A percentile compares a stretch with the other conserved stretches of the same genome.
Evolutionary conservation across 441 rosid genomes (phyloP).

Genomic region (Euphorbia schlechtendalii): DNA sequence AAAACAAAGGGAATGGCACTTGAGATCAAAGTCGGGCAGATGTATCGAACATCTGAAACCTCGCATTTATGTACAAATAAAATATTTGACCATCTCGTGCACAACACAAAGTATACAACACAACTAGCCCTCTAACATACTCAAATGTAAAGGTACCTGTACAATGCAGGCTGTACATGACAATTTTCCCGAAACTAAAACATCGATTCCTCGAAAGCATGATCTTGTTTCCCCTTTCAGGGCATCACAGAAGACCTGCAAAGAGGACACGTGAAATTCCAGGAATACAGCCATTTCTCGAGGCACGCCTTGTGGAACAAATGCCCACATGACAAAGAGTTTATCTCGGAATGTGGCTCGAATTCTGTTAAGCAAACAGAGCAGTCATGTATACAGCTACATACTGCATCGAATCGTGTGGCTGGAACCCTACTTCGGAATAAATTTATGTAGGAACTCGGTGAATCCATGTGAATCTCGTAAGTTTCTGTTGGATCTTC

Average conservation of each 20-base stretch:
- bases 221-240: slow-evolving; percentile 46
- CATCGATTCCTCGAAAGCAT: no score
- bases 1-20: not conserved
- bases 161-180: slow-evolving; percentile 37
- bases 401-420: slow-evolving; percentile 39
- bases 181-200: slow-evolving; percentile 17
- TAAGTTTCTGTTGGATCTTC: slow-evolving; percentile 35
- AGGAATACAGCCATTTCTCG: slow-evolving; percentile 86
- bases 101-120: slow-evolving; percentile 11
- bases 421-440: slow-evolving; percentile 55
- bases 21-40: slow-evolving; percentile 18
- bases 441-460: slow-evolving; percentile 52
- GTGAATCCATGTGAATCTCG: slow-evolving; percentile 32
- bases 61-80: slow-evolving; percentile 17
- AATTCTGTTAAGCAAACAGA: slow-evolving; percentile 67
- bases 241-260: slow-evolving; percentile 71
- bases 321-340: slow-evolving; percentile 72
- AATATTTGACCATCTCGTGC: slow-evolving; percentile 9
- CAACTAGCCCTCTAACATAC: slow-evolving; percentile 2
- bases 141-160: slow-evolving; percentile 20
- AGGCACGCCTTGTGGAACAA: slow-evolving; percentile 72
- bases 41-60: slow-evolving; percentile 16
- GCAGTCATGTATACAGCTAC: slow-evolving; percentile 51
- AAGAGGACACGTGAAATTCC: slow-evolving; percentile 82
- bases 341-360: slow-evolving; percentile 66